phyloP scores from a whole-genome alignment of 345 rosid species.

The Boechera retrofracta region DNA sequence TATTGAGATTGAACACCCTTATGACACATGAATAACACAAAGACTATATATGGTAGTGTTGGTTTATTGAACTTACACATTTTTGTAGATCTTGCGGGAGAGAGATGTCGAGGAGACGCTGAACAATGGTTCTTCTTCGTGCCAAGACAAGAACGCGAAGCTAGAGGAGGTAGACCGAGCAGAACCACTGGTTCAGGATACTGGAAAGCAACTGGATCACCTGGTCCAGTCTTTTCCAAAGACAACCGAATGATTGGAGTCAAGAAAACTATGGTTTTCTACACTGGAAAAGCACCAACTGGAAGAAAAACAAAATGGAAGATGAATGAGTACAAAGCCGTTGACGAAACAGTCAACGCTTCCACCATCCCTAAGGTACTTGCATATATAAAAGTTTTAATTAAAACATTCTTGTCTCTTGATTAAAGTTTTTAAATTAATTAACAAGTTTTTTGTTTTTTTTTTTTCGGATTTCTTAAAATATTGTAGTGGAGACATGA shows the following conservation, averaged over 20 bases:
- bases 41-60: background rate
- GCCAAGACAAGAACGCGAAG: slow-evolving; percentile 86
- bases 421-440: background rate
- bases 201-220: slow-evolving; percentile 99
- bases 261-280: slow-evolving; percentile 96
- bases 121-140: slow-evolving; percentile 98
- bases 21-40: background rate
- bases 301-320: slow-evolving; percentile 94
- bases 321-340: slow-evolving; percentile 92
- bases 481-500: slow-evolving; percentile 72
- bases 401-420: background rate
- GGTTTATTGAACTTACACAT: slow-evolving; percentile 7
- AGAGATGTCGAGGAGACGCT: slow-evolving; percentile 59
- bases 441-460: background rate
- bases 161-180: slow-evolving; percentile 80
- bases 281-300: slow-evolving; percentile 78
- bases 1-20: background rate
- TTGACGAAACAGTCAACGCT: slow-evolving; percentile 50
- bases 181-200: slow-evolving; percentile 84
- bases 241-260: slow-evolving; percentile 72
- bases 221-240: slow-evolving; percentile 74
- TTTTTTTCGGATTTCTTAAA: slow-evolving; percentile 30
- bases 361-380: slow-evolving; percentile 55
- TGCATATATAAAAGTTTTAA: background rate
- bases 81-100: slow-evolving; percentile 68